Base-by-base conservation (phyloP, 805 yeast genomes). In the Debaryomyces maramus region DNA sequence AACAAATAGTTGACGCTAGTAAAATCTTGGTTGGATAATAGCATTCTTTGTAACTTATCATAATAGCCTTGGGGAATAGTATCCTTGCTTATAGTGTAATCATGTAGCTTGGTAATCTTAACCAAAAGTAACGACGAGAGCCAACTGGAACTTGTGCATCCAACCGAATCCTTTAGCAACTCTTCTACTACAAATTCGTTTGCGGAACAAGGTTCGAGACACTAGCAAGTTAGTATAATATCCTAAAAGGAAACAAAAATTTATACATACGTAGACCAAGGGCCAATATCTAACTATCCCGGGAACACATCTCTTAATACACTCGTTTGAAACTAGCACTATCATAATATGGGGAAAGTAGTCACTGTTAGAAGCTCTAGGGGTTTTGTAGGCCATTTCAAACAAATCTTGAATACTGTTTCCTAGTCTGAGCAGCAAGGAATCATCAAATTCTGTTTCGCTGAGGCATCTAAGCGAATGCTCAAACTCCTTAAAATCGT, bases 1-100 rank as follows among this genome's bases (percentile, higher is more conserved):
- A 39, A 28, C 8, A 45, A 15, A n/a, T 36, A 32, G 33, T 41
- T 41, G 27, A 18, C 30, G 21, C 34, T 34, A 14, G 43, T 36
- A 26, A 45, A 45, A 28, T 39, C 34, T 8, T 32, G 17, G 26
- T 41, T 39, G 3, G 22, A 27, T 11, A n/a, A n/a, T 18, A 29
- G 16, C 11, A 29, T 4, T 6, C 6, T 29, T 17, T 17, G 5
- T 7, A 29, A n/a, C 15, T 29, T 14, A n/a, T 17, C 15, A 29
- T 17, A 29, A 17, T 14, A 29, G 16, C 32, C 20, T 6, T 2
- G 13, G 2, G 32, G 32, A 15, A 29, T 17, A 6, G 16, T n/a
- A 17, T 17, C n/a, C 6, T 15, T 29, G 11, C 9, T n/a, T 7
- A 29, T 16, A 8, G 5, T 16, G 13, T 10, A 8, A n/a, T 30